Base-by-base conservation (phyloP, 1,284 basidiomycete genomes). In the Mycena sp. region DNA sequence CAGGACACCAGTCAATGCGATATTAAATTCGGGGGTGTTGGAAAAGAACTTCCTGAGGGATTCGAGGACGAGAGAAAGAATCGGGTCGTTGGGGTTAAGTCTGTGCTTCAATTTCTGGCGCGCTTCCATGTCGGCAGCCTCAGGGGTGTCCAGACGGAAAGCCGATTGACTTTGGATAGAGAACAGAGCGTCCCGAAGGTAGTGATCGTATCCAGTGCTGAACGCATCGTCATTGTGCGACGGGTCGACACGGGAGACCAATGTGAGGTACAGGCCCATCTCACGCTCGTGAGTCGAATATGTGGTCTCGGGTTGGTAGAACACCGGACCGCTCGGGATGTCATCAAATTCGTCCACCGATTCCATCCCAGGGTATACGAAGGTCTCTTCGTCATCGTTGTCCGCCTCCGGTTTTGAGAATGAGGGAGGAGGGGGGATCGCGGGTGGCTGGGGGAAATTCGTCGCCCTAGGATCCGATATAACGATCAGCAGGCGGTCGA, bases 171-270 rank as follows among this genome's bases (percentile, higher is more conserved):
- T 85, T 77, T 93, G 89, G 57, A 96, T 90, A 3, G 89, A 86
- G 41, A 88, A 79, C 34, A 96, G 82, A 1, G 95, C 95, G 77
- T 97, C 96, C 16, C 87, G 85, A 48, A 97, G 86, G 80, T 97
- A 97, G 76, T 94, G 90, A 50, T 94, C 90, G 76, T 96, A 97
- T 20, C 94, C 94, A 0, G 94, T 94, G 78, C 94, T 95, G 79
- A 95, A 92, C n/a, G 87, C 88, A 72, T 95, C 92, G 37, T 87
- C 86, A 72, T 86, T 87, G 74, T 93, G 89, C 1, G 89, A 88
- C 16, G 93, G 92, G 78, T 97, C 94, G 37, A 96, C 89, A 11
- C 92, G 89, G 22, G 92, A 91, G 13, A 96, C 87, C 2, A 97
- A 88, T 6, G 90, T 86, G 69, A 95, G 87, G 77, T 97, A 96